Conservation (phyloP, 306 rosid species). For the Vigna reflexopilosa region DNA sequence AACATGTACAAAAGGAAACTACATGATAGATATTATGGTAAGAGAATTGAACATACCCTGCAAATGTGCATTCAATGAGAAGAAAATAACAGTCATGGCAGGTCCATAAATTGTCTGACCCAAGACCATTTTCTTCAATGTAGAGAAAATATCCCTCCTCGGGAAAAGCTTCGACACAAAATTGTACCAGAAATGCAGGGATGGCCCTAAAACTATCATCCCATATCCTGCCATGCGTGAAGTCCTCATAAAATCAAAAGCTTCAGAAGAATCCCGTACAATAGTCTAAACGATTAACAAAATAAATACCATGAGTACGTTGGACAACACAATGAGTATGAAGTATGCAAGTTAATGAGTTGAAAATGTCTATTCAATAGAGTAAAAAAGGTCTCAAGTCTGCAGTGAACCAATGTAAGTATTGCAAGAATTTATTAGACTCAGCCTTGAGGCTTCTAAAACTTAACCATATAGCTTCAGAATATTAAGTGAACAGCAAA, state of each 20-base stretch:
- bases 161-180: slow-evolving; percentile 80
- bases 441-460: slow-evolving; percentile 22
- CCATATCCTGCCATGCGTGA: slow-evolving; percentile 93
- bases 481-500: background rate
- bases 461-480: background rate
- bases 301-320: slow-evolving; percentile 29
- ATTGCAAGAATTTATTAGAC: slow-evolving; percentile 14
- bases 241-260: slow-evolving; percentile 75
- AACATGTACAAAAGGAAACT: too few species aligned
- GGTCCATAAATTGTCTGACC: slow-evolving; percentile 89
- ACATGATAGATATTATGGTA: background rate
- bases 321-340: slow-evolving; percentile 26
- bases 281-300: slow-evolving; percentile 58
- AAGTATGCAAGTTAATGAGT: slow-evolving; percentile 31
- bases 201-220: slow-evolving; percentile 80
- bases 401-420: slow-evolving; percentile 20
- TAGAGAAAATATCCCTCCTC: slow-evolving; percentile 70
- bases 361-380: slow-evolving; percentile 8
- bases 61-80: slow-evolving; percentile 75
- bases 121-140: slow-evolving; percentile 85
- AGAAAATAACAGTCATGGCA: slow-evolving; percentile 79
- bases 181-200: slow-evolving; percentile 94
- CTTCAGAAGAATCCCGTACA: slow-evolving; percentile 49
- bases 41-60: slow-evolving; percentile 65
- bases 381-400: slow-evolving; percentile 25